Evolutionary conservation across 2,329 filamentous ascomycete species (phyloP), one percentile per base, ranked within the genome.

Genomic region (Ampelomyces quisqualis): DNA sequence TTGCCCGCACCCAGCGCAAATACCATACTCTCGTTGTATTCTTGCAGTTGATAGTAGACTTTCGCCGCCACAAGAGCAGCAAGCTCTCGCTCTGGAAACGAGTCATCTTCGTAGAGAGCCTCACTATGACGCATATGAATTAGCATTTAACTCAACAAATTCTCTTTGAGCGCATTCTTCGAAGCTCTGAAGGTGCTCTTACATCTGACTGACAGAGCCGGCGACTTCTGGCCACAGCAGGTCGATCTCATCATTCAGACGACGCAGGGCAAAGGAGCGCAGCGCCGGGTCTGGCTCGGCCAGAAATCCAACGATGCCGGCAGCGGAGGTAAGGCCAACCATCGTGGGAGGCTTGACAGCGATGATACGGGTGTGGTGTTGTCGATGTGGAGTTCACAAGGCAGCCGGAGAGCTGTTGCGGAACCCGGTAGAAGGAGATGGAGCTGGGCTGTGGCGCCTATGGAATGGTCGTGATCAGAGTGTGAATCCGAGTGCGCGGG

Each of bases 11-110:
- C 90, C 31, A 98, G 81, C 51, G 93, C 93, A 71, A 98, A 97
- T 37, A 88, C 87, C 91, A 98, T 97, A 72, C 91, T 96, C 75
- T 98, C 93, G 68, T 96, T 93, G 76, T 98, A 98, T 69, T 93
- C 93, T 73, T 96, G 90, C 38, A 98, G 83, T 68, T 98, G 93
- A 68, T 97, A 98, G 76, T 97, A 98, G 56, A 97, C 90, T 78
- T 98, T 98, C 58, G 93, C 87, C 29, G 95, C 86, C 39, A 98
- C 90, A 34, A 98, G 79, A 38, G 93, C 93, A 40, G 93, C 93
- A 41, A 98, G 84, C 69, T 93, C 88, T 63, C 91, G 88, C 70
- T 98, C 87, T 34, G 90, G 87, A 64, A 98, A 98, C 46, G 81
- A 80, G 62, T 95, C 89, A 73, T 98, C 91, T 78, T 98, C 93